Evolutionary conservation across 2,329 filamentous ascomycete genomes (phyloP).

Genomic region (Colletotrichum navitas): DNA sequence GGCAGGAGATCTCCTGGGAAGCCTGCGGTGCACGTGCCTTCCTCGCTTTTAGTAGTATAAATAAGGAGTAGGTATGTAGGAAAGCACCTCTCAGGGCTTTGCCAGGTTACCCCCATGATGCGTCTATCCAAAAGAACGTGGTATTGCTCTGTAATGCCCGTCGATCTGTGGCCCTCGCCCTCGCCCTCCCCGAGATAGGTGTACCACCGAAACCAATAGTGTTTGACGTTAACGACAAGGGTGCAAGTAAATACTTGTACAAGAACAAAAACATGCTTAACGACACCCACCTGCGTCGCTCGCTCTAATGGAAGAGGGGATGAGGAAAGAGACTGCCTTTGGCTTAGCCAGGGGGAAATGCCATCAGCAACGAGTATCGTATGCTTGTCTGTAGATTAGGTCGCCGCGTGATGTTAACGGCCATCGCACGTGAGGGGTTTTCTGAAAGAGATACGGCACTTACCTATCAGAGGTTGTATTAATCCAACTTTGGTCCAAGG

Average conservation of each 20-base stretch:
- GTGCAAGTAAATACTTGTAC: neutral
- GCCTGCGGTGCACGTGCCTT: neutral
- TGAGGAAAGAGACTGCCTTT: neutral
- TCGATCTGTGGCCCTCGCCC: neutral
- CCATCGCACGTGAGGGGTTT: neutral
- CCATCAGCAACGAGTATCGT: neutral
- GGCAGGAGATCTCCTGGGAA: neutral
- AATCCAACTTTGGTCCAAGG: neutral
- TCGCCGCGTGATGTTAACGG: neutral
- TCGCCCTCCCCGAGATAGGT: neutral
- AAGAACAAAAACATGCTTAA: neutral
- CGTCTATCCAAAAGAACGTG: neutral
- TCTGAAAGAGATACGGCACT: neutral
- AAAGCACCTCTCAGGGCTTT: too few species aligned
- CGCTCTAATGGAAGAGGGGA: neutral
- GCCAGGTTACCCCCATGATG: neutral
- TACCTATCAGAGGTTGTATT: too few species aligned
- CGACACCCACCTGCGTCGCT: neutral
- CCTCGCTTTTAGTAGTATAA: neutral
- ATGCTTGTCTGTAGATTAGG: neutral
- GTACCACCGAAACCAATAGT: constrained; percentile 5
- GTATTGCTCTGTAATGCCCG: neutral
- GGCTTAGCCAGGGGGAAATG: neutral
- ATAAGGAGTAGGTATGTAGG: too few species aligned
- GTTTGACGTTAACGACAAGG: neutral